These are phyloP conservation scores for Gloeophyllum trabeum DNA, from an alignment of 768 basidiomycete genomes.

Conservation along the genomic window DNA sequence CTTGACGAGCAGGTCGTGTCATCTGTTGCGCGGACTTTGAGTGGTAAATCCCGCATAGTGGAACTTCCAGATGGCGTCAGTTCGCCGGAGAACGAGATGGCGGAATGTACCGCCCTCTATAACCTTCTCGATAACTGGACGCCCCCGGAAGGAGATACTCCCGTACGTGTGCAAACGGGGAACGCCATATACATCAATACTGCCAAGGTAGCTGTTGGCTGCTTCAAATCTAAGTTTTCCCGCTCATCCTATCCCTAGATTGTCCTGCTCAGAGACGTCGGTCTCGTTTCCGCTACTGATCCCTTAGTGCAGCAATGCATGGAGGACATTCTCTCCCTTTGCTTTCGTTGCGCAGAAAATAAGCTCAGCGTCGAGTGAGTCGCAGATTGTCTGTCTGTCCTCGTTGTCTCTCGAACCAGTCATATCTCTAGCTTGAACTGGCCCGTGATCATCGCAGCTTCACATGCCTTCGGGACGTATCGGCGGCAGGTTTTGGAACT, in stretches of 20 bases:
- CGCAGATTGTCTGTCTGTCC: slow-evolving; percentile 1
- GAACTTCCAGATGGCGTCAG: slow-evolving; percentile 9
- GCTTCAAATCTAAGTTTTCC: background rate
- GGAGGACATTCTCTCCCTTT: slow-evolving; percentile 16
- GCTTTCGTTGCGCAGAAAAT: slow-evolving; percentile 17
- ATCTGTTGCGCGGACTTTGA: slow-evolving; percentile 13
- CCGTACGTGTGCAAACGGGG: slow-evolving; percentile 19
- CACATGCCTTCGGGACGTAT: slow-evolving; percentile 14
- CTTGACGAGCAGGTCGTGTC: slow-evolving; percentile 10
- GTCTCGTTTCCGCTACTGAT: slow-evolving; percentile 15
- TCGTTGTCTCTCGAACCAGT: slow-evolving; percentile 1
- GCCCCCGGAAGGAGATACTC: slow-evolving; percentile 14
- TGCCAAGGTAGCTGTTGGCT: slow-evolving; percentile 21
- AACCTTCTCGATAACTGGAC: slow-evolving; percentile 15
- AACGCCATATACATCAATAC: slow-evolving; percentile 23
- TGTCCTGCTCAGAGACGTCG: slow-evolving; percentile 21
- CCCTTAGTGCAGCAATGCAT: slow-evolving; percentile 17
- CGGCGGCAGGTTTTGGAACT: slow-evolving; percentile 14
- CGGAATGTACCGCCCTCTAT: slow-evolving; percentile 15
- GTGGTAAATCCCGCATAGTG: slow-evolving; percentile 6
- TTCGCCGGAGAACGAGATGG: slow-evolving; percentile 9
- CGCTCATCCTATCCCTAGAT: slow-evolving; percentile 12
- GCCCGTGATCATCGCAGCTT: slow-evolving; percentile 21
- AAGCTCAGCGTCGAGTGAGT: slow-evolving; percentile 22
- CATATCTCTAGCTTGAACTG: slow-evolving; percentile 14